Evolutionary conservation across 2,329 filamentous ascomycete species (phyloP), one percentile per base, ranked within the genome.

Genomic region (Aspergillus neoniger): DNA sequence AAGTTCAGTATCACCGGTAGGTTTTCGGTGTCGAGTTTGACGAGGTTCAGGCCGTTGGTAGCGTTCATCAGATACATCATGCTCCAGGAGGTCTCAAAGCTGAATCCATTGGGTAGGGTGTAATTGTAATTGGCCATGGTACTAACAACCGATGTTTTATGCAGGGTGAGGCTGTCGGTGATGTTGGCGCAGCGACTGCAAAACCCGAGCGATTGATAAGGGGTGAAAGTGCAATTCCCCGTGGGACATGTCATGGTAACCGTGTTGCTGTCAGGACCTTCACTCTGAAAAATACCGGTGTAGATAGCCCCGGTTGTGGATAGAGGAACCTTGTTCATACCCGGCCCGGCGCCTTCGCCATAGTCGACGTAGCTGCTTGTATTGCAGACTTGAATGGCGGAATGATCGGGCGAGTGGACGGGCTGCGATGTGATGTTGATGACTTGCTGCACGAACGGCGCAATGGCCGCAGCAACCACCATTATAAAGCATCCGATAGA

Each of bases 361-460:
- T 67, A 72, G 44, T 69, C 66, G 2, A 44, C 61, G 41, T 70
- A 69, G 8, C 41, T 25, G 30, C 64, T 67, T 2, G 62, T 62
- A 44, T 67, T 68, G 61, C 68, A 70, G 5, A 67, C 57, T 51
- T 67, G 62, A 12, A 69, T 65, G 9, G 63, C 68, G 12, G 64
- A 58, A 15, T 25, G 51, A 4, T 59, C 63, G 2, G 57, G 51
- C 4, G 59, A 51, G 5, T 63, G 57, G 15, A 72, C 53, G 4
- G 64, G 55, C 49, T 66, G 66, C 17, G 63, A 60, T 17, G 62
- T 63, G 47, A 67, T 65, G 14, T 60, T 55, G 51, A 74, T 63
- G 5, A 71, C 65, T 49, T 73, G 72, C 53, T 76, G 73, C 15
- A 70, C 67, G 32, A 74, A 70, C 12, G 73, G 72, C n/a, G 67